phyloP scores from a whole-genome alignment of 1,284 basidiomycete species.

The Phylloporus gajari region DNA sequence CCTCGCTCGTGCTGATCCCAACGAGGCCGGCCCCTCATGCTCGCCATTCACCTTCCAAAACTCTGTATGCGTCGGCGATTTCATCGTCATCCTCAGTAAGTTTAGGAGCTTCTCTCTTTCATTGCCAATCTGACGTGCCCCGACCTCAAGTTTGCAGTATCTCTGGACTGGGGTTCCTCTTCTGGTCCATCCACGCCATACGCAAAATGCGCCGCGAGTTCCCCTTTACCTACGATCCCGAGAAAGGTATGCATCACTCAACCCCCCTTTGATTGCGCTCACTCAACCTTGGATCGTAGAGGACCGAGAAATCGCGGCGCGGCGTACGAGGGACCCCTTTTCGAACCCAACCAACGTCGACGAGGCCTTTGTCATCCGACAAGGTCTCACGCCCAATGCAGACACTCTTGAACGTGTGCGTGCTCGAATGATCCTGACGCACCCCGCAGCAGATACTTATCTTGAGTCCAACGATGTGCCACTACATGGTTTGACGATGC shows the following conservation, averaged over 20 bases:
- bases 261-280: neutral
- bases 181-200: slow-evolving; percentile 33
- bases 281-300: slow-evolving; percentile 17
- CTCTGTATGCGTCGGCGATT: slow-evolving; percentile 34
- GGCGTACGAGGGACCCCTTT: slow-evolving; percentile 1
- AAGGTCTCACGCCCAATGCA: slow-evolving; percentile 16
- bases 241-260: slow-evolving; percentile 7
- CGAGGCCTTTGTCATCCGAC: slow-evolving; percentile 10
- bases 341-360: slow-evolving; percentile 9
- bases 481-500: neutral
- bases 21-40: slow-evolving; percentile 9
- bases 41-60: slow-evolving; percentile 21
- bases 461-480: neutral
- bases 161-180: slow-evolving; percentile 33
- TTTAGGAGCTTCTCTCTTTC: neutral
- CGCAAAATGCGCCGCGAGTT: slow-evolving; percentile 29
- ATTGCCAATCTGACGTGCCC: neutral
- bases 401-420: slow-evolving; percentile 10
- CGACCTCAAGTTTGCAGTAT: slow-evolving; percentile 29
- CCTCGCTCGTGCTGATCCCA: neutral
- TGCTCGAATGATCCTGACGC: slow-evolving; percentile 13
- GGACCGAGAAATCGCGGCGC: neutral
- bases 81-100: slow-evolving; percentile 36
- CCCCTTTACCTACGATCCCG: slow-evolving; percentile 19
- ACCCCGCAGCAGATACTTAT: slow-evolving; percentile 5